Evolutionary conservation across 495 filamentous ascomycete species (phyloP), one percentile per base, ranked within the genome.

Genomic region (Podospora sp.): DNA sequence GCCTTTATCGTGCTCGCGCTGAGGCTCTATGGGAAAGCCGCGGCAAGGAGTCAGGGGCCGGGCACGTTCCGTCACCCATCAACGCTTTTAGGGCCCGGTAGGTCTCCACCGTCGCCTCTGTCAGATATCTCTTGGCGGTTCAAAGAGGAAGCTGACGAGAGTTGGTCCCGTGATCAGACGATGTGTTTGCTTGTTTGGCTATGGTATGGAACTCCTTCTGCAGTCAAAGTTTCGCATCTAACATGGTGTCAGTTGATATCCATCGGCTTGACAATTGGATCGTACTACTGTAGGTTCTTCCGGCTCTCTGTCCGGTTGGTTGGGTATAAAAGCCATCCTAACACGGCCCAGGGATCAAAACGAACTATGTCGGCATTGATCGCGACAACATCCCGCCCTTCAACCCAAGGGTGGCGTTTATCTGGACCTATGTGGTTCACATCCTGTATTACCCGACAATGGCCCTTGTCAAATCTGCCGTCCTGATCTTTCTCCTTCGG

Each of bases 401-500:
- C 7, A 8, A 25, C 46, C 12, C 29, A 16, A 55, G n/a, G 4
- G 3, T 20, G 65, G 49, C 27, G 8, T n/a, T 63, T 6, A 9
- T 57, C n/a, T 63, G 60, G 66, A 33, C 51, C 29, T 63, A 51
- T 16, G 50, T 33, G 18, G 26, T 55, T 16, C 60, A 63, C 33
- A n/a, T 63, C 22, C 35, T 68, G 29, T 68, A 68, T 51, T 63
- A 26, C 51, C 66, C 66, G 6, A 24, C 57, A 14, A 46, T 68
- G 22, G 60, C 26, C 3, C 51, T 68, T 11, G 56, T 51, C 35
- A 63, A 63, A 24, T 49, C 51, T n/a, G 63, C 66, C 5, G 22
- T 68, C 60, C 60, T 68, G 11, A 24, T 57, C 52, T 68, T 68
- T 25, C 60, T 68, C 6, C 29, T 68, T 18, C 57, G 58, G 6